A percentile compares a stretch with the other conserved stretches of the same genome.
Evolutionary conservation across 805 yeast species (phyloP).

Genomic region (Nakazawaea ernobii): DNA sequence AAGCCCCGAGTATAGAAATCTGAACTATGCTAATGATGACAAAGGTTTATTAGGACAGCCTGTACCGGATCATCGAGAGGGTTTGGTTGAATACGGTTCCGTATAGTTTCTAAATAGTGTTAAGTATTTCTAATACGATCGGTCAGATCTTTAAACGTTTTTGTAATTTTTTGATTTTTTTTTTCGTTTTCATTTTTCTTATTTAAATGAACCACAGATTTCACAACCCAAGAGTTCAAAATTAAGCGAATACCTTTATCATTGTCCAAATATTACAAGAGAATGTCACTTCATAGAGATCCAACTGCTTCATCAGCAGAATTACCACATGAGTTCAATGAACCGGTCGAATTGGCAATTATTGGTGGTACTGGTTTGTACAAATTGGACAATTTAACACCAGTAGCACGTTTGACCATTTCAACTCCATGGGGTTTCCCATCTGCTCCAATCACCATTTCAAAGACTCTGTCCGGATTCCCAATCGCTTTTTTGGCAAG

Average conservation of each 20-base stretch:
- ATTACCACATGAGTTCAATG: constrained; percentile 50
- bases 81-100: not conserved
- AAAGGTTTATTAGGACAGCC: constrained; percentile 7
- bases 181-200: not conserved
- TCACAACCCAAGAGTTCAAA: not conserved
- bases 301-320: constrained; percentile 2
- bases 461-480: constrained; percentile 69
- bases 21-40: constrained; percentile 12
- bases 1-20: constrained; percentile 35
- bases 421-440: constrained; percentile 98
- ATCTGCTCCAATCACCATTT: constrained; percentile 87
- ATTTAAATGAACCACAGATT: not conserved
- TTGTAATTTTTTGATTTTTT: not conserved
- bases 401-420: constrained; percentile 77
- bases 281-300: constrained; percentile 10
- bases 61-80: not conserved
- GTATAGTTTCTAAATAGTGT: not conserved
- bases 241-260: constrained; percentile 7
- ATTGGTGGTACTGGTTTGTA: constrained; percentile 99
- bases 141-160: not conserved
- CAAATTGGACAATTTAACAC: constrained; percentile 72
- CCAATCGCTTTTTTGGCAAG: constrained; percentile 92
- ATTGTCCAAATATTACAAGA: not conserved
- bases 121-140: no score
- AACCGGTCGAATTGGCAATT: constrained; percentile 75